Evolutionary conservation across 73 alveolate species (phyloP), one percentile per base, ranked within the genome.

Genomic region (Paramecium bursaria): DNA sequence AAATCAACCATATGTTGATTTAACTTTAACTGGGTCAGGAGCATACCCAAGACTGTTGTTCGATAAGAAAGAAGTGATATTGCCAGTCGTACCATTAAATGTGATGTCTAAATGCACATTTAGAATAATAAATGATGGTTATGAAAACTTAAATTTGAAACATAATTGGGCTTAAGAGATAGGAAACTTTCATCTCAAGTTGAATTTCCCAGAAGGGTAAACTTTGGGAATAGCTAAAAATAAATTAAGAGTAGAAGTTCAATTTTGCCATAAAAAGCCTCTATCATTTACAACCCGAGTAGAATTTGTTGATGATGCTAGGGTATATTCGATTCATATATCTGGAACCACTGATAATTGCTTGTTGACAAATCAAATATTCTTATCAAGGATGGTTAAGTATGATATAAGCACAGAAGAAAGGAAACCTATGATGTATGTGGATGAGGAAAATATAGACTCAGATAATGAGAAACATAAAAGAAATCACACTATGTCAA

Each of bases 311-410:
- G 99, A 96, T 91, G 96, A 95, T 74, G 99, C 95, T 60, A 95
- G 96, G 76, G 95, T 91, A 54, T 96, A 94, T 79, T 93, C 97
- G 7, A 96, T 96, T 35, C 91, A 94, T 21, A 92, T 95, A 22
- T 92, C 98, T 15, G 99, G 99, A 1, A 96, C 99, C 7, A 93
- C 98, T 13, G 99, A 96, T 87, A 96, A 96, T 85, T 95, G 98
- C 61, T 27, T 96, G 50, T 90, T 95, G 67, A 94, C 99, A 2
- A 92, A 90, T 74, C 94, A 91, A 80, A 85, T 98, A 3, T 96
- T 90, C 88, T 87, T 96, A 86, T 94, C 95, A 86, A 88, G 99
- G 90, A 53, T 95, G 91, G 50, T 75, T 75, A 60, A 92, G 88
- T 48, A 86, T 90, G 48, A 92, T 94, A 50, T 55, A 77, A 46